These are phyloP conservation scores for Acanthamoeba lenticulata DNA, from an alignment of 208 protist species.

Conservation along the genomic window DNA sequence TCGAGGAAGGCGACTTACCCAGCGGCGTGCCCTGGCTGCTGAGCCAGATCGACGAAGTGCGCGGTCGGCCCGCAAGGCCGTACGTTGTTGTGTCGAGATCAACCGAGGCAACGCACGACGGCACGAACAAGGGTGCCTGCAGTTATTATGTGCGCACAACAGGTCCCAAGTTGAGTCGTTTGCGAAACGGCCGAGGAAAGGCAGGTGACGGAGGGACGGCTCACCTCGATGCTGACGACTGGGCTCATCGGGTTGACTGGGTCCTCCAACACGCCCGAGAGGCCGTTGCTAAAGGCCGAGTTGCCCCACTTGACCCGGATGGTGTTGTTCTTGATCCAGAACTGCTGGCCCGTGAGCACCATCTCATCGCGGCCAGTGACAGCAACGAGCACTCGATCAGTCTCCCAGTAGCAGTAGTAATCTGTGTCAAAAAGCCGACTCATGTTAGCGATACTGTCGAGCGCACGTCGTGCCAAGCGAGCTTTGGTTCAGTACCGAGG, in stretches of 20 bases:
- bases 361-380: conserved; percentile 9
- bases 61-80: not conserved
- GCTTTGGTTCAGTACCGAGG: not conserved
- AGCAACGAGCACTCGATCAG: not conserved
- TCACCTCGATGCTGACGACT: not conserved
- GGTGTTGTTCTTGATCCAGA: not conserved
- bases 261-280: not conserved
- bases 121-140: not conserved
- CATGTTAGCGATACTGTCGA: no score
- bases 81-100: not conserved
- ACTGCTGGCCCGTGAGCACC: not conserved
- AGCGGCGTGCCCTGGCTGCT: no score
- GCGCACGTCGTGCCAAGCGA: no score
- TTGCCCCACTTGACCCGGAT: not conserved
- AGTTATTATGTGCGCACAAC: not conserved
- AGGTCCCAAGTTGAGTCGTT: no score
- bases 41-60: not conserved
- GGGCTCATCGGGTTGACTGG: no score
- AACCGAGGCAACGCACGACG: not conserved
- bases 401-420: conserved; percentile 56
- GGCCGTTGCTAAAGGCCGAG: conserved; percentile 11
- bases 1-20: no score
- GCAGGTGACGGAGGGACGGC: not conserved
- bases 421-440: no score
- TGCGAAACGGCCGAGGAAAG: not conserved